Conservation (phyloP, 2,329 filamentous ascomycete genomes). For the Fusarium decemcellulare region DNA sequence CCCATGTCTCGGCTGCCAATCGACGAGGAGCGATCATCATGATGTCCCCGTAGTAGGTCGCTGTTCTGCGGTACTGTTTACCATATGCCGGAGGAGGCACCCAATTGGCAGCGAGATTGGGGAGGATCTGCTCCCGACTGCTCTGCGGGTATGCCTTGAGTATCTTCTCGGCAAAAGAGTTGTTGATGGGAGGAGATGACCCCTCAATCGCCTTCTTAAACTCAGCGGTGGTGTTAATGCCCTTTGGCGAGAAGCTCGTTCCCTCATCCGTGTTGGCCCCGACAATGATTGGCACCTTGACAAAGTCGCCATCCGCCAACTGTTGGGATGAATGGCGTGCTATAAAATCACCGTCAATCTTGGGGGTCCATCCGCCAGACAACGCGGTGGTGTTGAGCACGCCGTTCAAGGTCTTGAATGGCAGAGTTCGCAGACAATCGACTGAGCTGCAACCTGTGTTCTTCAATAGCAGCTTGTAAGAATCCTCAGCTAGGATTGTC, state of each 20-base stretch:
- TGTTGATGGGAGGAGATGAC: background rate
- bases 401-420: constrained; percentile 11
- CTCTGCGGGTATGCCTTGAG: background rate
- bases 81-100: constrained; percentile 18
- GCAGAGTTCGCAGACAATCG: constrained; percentile 8
- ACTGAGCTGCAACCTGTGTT: constrained; percentile 16
- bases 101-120: constrained; percentile 17
- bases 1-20: constrained; percentile 23
- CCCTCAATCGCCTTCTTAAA: constrained; percentile 7
- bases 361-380: constrained; percentile 19
- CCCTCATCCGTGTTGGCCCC: constrained; percentile 30
- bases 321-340: constrained; percentile 9
- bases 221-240: constrained; percentile 20
- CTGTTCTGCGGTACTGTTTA: constrained; percentile 17
- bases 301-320: constrained; percentile 18
- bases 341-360: constrained; percentile 30
- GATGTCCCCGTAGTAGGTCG: constrained; percentile 25
- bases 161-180: background rate
- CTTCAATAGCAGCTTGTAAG: constrained; percentile 12
- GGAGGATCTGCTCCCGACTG: constrained; percentile 10
- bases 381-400: constrained; percentile 23
- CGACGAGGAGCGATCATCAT: constrained; percentile 25
- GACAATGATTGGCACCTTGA: constrained; percentile 27
- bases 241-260: constrained; percentile 19
- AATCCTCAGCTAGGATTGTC: constrained; percentile 5